Evolutionary conservation across 495 filamentous ascomycete species (phyloP).

Genomic region (Oleoguttula mirabilis): DNA sequence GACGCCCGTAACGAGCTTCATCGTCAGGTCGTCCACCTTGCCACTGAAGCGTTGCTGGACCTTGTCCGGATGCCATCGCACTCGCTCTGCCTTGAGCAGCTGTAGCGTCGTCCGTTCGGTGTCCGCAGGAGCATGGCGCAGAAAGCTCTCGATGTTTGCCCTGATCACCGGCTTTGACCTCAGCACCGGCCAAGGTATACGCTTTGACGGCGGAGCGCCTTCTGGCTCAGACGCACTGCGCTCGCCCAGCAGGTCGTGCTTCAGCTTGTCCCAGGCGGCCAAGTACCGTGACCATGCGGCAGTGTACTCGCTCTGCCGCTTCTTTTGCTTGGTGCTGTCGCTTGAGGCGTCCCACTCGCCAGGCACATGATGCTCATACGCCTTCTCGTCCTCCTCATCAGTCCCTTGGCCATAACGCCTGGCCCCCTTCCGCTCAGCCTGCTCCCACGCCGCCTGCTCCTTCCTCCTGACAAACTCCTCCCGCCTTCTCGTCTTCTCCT

Average conservation of each 20-base stretch:
- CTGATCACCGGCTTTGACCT: conserved; percentile 8
- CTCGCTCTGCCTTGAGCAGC: conserved; percentile 72
- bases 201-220: conserved; percentile 4
- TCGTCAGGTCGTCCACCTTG: conserved; percentile 49
- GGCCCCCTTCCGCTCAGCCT: conserved; percentile 26
- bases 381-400: conserved; percentile 26
- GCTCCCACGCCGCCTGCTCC: conserved; percentile 32
- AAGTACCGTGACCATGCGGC: conserved; percentile 14
- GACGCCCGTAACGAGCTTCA: conserved; percentile 74
- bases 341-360: conserved; percentile 7
- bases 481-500: conserved; percentile 33
- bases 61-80: conserved; percentile 97
- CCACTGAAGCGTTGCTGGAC: conserved; percentile 79
- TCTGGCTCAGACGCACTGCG: not conserved
- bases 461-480: conserved; percentile 23
- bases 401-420: conserved; percentile 24
- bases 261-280: conserved; percentile 14
- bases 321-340: not conserved
- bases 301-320: conserved; percentile 7
- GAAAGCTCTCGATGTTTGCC: conserved; percentile 36
- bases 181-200: conserved; percentile 19
- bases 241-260: conserved; percentile 12
- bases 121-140: conserved; percentile 37
- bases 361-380: conserved; percentile 56
- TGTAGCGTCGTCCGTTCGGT: conserved; percentile 6